Base-by-base conservation (phyloP, 2,329 filamentous ascomycete species). In the Colletotrichum sp. region DNA sequence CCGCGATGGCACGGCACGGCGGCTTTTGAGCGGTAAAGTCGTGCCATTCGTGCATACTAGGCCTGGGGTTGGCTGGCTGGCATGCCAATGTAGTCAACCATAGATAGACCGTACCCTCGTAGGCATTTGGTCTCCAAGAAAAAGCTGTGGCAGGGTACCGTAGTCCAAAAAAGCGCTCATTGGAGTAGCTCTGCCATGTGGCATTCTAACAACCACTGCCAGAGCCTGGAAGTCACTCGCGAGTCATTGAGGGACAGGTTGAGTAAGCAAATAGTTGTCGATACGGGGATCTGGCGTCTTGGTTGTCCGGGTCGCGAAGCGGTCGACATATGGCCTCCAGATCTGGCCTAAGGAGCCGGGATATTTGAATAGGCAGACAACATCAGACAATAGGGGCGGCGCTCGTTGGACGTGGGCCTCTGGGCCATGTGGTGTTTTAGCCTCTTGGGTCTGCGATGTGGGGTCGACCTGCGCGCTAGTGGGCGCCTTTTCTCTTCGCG, bases 381-480 rank as follows among this genome's bases (percentile, higher is more conserved):
- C n/a, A 75, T 57, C 69, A 60, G 69, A 63, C 69, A 63, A 44
- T 32, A 62, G 68, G 69, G 36, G 44, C 49, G 18, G n/a, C 49
- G 26, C n/a, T 62, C 24, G 62, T 67, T 62, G 57, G 44, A 36
- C 59, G 26, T 39, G 34, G 55, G 55, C 63, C 64, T 59, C 32
- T 65, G 59, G 52, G 44, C 73, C 70, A 76, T 76, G 70, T 76
- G 70, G 70, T 69, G 39, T 68, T 73, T 76, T 73, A 76, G 73
- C 73, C 73, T 68, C 70, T 55, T 39, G 36, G 44, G 65, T 67
- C 62, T 66, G 75, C 66, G n/a, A 30, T 71, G 75, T 77, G 75
- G 75, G 75, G 71, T 70, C 13, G 30, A 32, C 32, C 55, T 24
- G 34, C 57, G 49, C 44, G 34, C 70, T 69, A 64, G 64, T 44